Evolutionary conservation across 192 early-diverging fungal species (phyloP).

Genomic region (Borealophlyctis nickersoniae): DNA sequence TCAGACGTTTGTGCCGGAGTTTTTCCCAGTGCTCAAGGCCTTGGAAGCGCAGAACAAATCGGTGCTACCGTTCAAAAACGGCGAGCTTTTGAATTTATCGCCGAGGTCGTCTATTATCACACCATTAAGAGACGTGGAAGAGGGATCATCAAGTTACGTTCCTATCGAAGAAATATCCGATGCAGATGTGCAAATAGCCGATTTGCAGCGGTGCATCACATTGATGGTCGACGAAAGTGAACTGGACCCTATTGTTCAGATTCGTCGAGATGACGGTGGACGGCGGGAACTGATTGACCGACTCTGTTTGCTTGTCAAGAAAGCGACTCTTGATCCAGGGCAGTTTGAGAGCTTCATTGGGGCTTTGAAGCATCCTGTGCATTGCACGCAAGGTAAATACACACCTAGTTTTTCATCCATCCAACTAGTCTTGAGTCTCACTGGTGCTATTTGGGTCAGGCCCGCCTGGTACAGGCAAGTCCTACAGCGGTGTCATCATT

Average conservation of each 20-base stretch:
- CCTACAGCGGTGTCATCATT: conserved; percentile 41
- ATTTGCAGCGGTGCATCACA: no score
- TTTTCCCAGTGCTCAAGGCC: conserved; percentile 32
- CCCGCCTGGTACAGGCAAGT: conserved; percentile 41
- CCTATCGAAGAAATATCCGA: no score
- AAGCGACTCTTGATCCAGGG: conserved; percentile 32
- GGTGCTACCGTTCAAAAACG: conserved; percentile 27
- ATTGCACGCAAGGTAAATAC: conserved; percentile 41
- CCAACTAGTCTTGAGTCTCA: neutral
- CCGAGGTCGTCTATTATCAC: neutral
- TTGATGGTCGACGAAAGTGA: conserved; percentile 27
- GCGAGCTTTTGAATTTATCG: conserved; percentile 26
- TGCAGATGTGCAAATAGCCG: conserved; percentile 12
- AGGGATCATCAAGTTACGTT: neutral
- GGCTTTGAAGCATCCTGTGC: conserved; percentile 30
- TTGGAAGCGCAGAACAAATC: conserved; percentile 21
- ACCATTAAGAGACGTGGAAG: neutral
- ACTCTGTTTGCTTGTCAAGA: conserved; percentile 26
- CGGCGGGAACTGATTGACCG: conserved; percentile 6
- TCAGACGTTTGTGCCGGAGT: conserved; percentile 36
- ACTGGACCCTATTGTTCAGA: conserved; percentile 38
- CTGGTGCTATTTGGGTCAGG: neutral
- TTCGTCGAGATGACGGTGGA: conserved; percentile 17
- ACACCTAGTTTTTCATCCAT: neutral
- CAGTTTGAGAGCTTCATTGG: conserved; percentile 39